Conservation (phyloP, 73 alveolate genomes). For the Paramecium tetraurelia region DNA sequence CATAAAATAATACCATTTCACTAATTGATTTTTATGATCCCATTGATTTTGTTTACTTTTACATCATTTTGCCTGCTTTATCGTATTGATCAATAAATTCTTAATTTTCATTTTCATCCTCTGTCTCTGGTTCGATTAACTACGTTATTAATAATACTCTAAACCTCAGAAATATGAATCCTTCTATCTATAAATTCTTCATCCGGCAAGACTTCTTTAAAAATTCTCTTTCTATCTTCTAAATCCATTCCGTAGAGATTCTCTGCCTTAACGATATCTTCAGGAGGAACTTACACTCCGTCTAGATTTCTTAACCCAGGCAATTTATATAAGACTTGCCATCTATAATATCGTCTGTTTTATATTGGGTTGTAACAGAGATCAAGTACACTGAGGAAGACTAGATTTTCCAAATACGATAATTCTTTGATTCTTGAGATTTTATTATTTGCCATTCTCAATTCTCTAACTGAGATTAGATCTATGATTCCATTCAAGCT, state of each 20-base stretch:
- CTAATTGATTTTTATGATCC: constrained; percentile 48
- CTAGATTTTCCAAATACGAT: constrained; percentile 76
- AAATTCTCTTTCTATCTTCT: constrained; percentile 84
- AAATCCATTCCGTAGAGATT: constrained; percentile 91
- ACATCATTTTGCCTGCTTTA: constrained; percentile 43
- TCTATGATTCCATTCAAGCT: constrained; percentile 82
- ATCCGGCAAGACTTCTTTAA: constrained; percentile 80
- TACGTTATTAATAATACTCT: background rate
- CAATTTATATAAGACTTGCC: constrained; percentile 75
- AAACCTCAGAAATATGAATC: constrained; percentile 72
- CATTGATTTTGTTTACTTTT: constrained; percentile 17
- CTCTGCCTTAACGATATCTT: constrained; percentile 94
- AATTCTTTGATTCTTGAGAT: constrained; percentile 76
- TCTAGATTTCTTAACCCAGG: constrained; percentile 91
- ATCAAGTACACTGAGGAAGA: constrained; percentile 85
- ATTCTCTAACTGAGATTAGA: constrained; percentile 71
- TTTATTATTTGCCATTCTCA: constrained; percentile 71
- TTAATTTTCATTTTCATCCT: constrained; percentile 83
- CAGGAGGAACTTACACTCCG: constrained; percentile 82
- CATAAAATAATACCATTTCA: background rate
- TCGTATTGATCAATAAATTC: constrained; percentile 59
- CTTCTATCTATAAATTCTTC: constrained; percentile 94
- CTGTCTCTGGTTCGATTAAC: constrained; percentile 93
- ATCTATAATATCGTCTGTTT: constrained; percentile 83
- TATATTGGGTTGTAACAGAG: constrained; percentile 84